Evolutionary conservation across 2,329 filamentous ascomycete species (phyloP).

Genomic region (Paecilomyces formosus): DNA sequence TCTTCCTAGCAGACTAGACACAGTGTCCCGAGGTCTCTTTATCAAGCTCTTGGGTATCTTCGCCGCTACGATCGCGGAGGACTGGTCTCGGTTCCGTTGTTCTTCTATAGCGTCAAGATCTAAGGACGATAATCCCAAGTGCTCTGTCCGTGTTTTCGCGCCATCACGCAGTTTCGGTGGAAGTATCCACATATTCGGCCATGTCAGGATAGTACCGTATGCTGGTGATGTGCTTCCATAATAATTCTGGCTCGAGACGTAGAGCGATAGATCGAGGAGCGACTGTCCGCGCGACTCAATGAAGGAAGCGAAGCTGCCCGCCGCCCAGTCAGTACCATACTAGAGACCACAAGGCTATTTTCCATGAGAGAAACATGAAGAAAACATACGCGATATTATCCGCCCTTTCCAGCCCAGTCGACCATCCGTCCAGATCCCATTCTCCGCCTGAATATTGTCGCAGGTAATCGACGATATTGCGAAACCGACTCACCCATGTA

Average conservation of each 20-base stretch:
- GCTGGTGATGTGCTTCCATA: conserved; percentile 66
- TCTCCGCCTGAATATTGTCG: conserved; percentile 38
- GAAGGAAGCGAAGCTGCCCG: conserved; percentile 51
- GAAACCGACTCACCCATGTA: conserved; percentile 46
- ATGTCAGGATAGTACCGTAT: conserved; percentile 71
- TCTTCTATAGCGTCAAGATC: conserved; percentile 50
- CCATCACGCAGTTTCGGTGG: conserved; percentile 64
- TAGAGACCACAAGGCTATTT: no score
- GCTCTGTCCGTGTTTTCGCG: conserved; percentile 62
- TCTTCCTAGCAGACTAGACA: conserved; percentile 54
- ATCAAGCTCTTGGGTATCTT: conserved; percentile 44
- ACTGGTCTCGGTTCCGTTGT: conserved; percentile 29
- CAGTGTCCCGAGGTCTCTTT: conserved; percentile 49
- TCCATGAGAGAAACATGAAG: neutral
- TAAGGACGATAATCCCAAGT: conserved; percentile 61
- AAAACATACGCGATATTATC: conserved; percentile 43
- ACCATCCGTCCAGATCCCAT: conserved; percentile 41
- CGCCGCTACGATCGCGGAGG: conserved; percentile 29
- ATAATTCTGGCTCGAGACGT: conserved; percentile 87
- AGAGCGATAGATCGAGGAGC: conserved; percentile 79
- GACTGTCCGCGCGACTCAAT: conserved; percentile 66
- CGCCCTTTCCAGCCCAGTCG: conserved; percentile 36
- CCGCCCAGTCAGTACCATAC: conserved; percentile 2
- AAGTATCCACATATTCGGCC: conserved; percentile 81
- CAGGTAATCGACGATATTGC: conserved; percentile 48